A percentile compares a stretch with the other conserved stretches of the same genome.
Conservation (phyloP, 768 basidiomycete species). For the Tylopilus plumbeoviolaceoides region DNA sequence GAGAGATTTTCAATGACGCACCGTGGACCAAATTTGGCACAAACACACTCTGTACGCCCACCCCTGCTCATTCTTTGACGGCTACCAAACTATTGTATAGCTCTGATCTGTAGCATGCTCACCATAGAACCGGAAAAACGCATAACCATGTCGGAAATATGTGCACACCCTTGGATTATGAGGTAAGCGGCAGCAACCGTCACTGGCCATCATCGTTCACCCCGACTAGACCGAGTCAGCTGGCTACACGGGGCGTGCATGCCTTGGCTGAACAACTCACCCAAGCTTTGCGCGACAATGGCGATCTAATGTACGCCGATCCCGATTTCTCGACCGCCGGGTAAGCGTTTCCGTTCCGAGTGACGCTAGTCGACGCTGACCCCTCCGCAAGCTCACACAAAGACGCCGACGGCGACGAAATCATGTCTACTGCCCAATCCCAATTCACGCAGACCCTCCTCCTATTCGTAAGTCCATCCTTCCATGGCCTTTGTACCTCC, state of each 20-base stretch:
- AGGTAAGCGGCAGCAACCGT: conserved; percentile 41
- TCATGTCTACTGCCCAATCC: conserved; percentile 58
- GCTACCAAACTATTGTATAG: conserved; percentile 37
- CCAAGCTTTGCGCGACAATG: conserved; percentile 58
- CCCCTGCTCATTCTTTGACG: neutral
- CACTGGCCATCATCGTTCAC: neutral
- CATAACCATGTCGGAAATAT: conserved; percentile 56
- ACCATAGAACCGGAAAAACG: conserved; percentile 66
- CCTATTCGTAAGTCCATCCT: conserved; percentile 60
- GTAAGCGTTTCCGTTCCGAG: conserved; percentile 26
- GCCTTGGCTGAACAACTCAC: conserved; percentile 70
- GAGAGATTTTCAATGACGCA: conserved; percentile 64
- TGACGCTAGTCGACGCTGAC: neutral
- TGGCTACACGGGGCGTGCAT: conserved; percentile 46
- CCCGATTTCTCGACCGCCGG: conserved; percentile 42
- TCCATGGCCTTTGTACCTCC: neutral
- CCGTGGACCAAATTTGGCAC: conserved; percentile 75
- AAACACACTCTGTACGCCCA: conserved; percentile 58
- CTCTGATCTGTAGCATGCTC: conserved; percentile 71
- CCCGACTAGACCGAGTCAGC: conserved; percentile 58
- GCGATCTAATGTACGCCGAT: conserved; percentile 71
- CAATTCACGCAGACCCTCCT: conserved; percentile 80
- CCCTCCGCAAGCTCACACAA: conserved; percentile 16
- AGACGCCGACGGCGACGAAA: conserved; percentile 55
- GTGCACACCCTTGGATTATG: conserved; percentile 68